Evolutionary conservation across 192 early-diverging fungal species (phyloP), one percentile per base, ranked within the genome.

Genomic region (Entomortierella lignicola): DNA sequence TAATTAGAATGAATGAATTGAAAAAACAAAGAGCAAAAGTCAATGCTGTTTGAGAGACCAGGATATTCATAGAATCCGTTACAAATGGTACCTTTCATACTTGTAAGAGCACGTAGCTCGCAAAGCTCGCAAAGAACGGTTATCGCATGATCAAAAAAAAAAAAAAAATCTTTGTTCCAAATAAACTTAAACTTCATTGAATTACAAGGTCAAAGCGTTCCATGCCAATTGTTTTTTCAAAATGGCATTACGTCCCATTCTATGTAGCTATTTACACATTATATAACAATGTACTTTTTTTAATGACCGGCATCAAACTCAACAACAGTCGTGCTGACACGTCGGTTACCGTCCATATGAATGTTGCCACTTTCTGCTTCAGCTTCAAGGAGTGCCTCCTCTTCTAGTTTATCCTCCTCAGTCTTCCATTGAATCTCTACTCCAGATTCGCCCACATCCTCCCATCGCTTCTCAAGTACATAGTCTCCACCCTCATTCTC

Each of bases 401-500:
- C 66, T 4, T 47, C 56, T 13, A 79, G 41, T 20, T 60, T 61
- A 2, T 43, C 20, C 39, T 79, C 74, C 18, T 79, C 66, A 1
- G 74, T 39, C 41, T 55, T 30, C 74, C 74, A 79, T 29, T 79
- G 74, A 26, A 79, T 79, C 48, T 69, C 61, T 0, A 79, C 18
- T 13, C 74, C 74, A 8, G 55, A 55, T 34, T 79, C 67, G 1
- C 74, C 74, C 27, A 79, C 74, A 48, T 79, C 74, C 39, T 69
- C 74, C 74, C 74, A 79, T 25, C 74, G 66, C 31, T 79, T 52
- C 62, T 79, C 74, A 17, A 79, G 56, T 18, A 79, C 74, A 60
- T 79, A 69, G 6, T 79, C 74, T 1, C 74, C 74, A 20, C 74
- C 74, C n/a, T 79, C 74, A 26, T 79, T 79, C 54, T 69, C 74